phyloP scores from a whole-genome alignment of 2,329 filamentous ascomycete species.

The Zasmidium citrigriseum region DNA sequence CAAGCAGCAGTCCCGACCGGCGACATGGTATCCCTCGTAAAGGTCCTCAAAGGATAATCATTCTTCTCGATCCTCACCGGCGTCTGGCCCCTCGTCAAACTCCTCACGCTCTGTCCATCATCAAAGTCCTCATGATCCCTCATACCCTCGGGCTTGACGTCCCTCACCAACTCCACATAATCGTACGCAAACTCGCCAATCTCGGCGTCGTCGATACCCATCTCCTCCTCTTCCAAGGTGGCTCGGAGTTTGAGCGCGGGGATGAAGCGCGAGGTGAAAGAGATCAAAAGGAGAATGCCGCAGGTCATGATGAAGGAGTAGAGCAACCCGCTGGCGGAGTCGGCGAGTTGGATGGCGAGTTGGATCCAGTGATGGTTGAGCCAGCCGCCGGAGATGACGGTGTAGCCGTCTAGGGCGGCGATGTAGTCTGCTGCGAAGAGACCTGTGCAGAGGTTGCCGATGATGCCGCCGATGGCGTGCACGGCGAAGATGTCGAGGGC shows the following conservation, averaged over 20 bases:
- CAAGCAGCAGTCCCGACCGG: slow-evolving; percentile 6
- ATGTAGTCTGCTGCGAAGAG: slow-evolving; percentile 87
- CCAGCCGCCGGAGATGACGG: slow-evolving; percentile 73
- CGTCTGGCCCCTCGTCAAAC: slow-evolving; percentile 1
- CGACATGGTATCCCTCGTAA: neutral
- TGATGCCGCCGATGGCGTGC: slow-evolving; percentile 74
- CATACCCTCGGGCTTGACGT: slow-evolving; percentile 50
- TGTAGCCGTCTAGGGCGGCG: slow-evolving; percentile 72
- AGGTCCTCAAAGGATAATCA: slow-evolving; percentile 9
- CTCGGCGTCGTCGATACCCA: slow-evolving; percentile 83
- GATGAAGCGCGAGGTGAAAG: slow-evolving; percentile 74
- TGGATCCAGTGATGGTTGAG: slow-evolving; percentile 82
- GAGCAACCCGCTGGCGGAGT: slow-evolving; percentile 71
- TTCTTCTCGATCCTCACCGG: slow-evolving; percentile 7
- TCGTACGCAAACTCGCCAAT: slow-evolving; percentile 96
- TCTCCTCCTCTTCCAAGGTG: slow-evolving; percentile 74
- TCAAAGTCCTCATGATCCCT: slow-evolving; percentile 1
- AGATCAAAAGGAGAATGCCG: slow-evolving; percentile 63
- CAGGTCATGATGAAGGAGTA: slow-evolving; percentile 81
- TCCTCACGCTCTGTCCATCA: slow-evolving; percentile 7
- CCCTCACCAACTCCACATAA: slow-evolving; percentile 80
- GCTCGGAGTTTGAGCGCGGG: slow-evolving; percentile 75
- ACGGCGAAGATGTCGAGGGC: slow-evolving; percentile 87
- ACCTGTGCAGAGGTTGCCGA: slow-evolving; percentile 76
- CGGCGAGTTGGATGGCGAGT: slow-evolving; percentile 79